These are phyloP conservation scores for Monilinia aucupariae DNA, from an alignment of 2,329 filamentous ascomycete species.

Conservation along the genomic window DNA sequence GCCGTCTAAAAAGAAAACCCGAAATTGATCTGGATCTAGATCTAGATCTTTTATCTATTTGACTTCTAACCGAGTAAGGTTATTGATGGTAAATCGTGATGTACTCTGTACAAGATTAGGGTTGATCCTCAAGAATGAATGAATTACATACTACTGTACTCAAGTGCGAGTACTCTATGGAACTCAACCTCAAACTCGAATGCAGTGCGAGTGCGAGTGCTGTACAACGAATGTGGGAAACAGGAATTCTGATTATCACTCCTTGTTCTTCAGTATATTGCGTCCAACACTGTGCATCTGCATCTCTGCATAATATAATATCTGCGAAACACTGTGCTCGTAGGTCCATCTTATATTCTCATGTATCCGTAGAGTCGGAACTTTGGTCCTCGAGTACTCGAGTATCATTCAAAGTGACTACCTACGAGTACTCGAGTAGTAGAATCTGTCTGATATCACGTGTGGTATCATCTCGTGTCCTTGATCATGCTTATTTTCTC, in stretches of 20 bases:
- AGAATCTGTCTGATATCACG: not conserved
- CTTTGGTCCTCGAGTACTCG: too few species aligned
- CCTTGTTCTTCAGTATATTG: not conserved
- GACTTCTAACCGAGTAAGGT: too few species aligned
- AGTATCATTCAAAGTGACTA: not conserved
- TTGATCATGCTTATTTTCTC: not conserved
- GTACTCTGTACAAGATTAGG: not conserved
- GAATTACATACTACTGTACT: too few species aligned
- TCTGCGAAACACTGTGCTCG: not conserved
- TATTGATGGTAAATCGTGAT: not conserved
- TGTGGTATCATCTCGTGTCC: accelerated
- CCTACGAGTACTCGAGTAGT: not conserved
- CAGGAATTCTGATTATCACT: too few species aligned
- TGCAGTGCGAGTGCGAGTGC: too few species aligned
- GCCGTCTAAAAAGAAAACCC: too few species aligned
- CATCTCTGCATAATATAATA: not conserved
- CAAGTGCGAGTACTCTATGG: too few species aligned
- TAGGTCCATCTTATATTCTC: not conserved
- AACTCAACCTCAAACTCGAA: too few species aligned
- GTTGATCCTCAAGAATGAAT: not conserved
- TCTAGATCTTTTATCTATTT: too few species aligned
- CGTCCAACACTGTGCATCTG: not conserved
- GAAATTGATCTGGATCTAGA: too few species aligned
- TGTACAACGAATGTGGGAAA: too few species aligned
- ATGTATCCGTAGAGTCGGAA: too few species aligned